Percentiles rank a stretch among this genome's conserved stretches.
Evolutionary conservation across 371 early-diverging fungal genomes (phyloP).

Genomic region (Mucor circinelloides): DNA sequence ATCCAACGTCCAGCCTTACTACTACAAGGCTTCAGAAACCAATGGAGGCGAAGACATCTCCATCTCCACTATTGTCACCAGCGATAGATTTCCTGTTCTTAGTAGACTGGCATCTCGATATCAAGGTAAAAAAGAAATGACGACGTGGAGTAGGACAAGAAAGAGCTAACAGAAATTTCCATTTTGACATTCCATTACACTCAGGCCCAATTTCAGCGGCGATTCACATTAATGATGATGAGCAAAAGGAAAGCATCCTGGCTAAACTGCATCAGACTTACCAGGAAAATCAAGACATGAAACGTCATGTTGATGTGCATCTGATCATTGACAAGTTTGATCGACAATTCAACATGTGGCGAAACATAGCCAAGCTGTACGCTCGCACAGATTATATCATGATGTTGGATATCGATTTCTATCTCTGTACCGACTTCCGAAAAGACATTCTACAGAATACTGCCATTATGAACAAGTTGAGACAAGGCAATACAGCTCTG

Average conservation of each 20-base stretch:
- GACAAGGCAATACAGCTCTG: constrained; percentile 52
- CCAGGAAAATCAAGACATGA: constrained; percentile 54
- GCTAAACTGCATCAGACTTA: constrained; percentile 51
- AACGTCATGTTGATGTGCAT: constrained; percentile 65
- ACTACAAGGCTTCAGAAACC: constrained; percentile 39
- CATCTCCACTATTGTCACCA: constrained; percentile 55
- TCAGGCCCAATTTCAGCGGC: constrained; percentile 64
- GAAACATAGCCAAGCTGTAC: constrained; percentile 69
- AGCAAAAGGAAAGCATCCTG: constrained; percentile 43
- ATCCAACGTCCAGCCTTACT: constrained; percentile 54
- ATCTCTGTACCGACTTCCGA: constrained; percentile 65
- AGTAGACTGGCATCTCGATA: constrained; percentile 52
- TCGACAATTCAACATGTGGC: constrained; percentile 75
- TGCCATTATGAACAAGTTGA: constrained; percentile 37
- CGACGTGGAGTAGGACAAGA: not conserved
- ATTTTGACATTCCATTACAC: not conserved
- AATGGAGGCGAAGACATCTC: constrained; percentile 51
- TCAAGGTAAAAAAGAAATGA: constrained; percentile 36
- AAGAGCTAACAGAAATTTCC: not conserved
- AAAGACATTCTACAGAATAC: constrained; percentile 37
- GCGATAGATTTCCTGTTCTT: constrained; percentile 46
- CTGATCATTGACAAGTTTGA: constrained; percentile 65
- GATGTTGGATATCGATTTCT: constrained; percentile 75
- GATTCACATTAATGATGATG: constrained; percentile 64
- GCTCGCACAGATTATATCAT: constrained; percentile 67